phyloP scores from a whole-genome alignment of 257 asterid species.

The Ajuga chamaepitys region DNA sequence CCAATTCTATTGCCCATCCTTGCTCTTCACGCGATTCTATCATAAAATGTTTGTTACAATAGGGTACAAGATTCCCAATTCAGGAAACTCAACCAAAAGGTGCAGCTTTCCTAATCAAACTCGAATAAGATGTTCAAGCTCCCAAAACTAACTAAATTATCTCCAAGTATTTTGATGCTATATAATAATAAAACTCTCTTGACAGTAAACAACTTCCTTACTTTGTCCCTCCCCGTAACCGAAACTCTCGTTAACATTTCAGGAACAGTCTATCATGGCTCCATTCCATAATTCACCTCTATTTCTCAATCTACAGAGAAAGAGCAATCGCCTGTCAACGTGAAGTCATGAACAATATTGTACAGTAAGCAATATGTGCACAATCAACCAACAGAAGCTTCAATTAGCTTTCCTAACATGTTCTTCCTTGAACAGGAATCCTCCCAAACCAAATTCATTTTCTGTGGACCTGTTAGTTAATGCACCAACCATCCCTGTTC shows the following conservation, averaged over 20 bases:
- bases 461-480: not conserved
- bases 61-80: no score
- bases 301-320: not conserved
- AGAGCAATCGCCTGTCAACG: not conserved
- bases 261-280: not conserved
- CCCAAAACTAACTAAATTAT: not conserved
- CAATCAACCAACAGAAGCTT: not conserved
- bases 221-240: not conserved
- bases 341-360: conserved; percentile 3
- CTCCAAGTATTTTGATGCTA: not conserved
- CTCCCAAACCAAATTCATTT: not conserved
- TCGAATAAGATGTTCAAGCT: not conserved
- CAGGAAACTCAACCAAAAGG: not conserved
- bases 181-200: not conserved
- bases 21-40: no score
- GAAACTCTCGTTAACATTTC: not conserved
- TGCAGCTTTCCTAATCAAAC: not conserved
- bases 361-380: not conserved
- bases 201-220: not conserved
- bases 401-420: not conserved
- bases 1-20: no score
- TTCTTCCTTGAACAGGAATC: not conserved
- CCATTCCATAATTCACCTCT: not conserved
- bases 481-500: not conserved
- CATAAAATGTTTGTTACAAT: no score